phyloP scores from a whole-genome alignment of 169 alveolate genomes.

The Perkinsus chesapeaki region DNA sequence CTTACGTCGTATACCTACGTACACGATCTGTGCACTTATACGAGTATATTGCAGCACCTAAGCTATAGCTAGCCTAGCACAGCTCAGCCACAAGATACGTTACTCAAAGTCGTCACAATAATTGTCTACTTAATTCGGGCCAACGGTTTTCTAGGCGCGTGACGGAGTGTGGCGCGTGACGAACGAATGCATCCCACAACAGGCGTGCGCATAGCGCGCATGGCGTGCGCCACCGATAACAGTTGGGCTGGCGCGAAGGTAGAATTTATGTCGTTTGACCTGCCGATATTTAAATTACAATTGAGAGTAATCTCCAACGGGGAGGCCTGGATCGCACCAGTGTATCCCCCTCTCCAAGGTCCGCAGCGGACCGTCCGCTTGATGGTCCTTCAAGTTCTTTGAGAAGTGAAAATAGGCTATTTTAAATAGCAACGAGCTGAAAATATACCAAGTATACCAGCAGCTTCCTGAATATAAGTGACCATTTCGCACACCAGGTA shows the following conservation, averaged over 20 bases:
- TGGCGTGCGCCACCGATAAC: too few relatives aligned
- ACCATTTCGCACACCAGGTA: neutral
- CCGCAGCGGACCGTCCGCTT: too few relatives aligned
- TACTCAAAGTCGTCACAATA: too few relatives aligned
- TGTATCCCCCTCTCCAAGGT: neutral
- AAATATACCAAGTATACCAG: neutral
- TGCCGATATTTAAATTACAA: neutral
- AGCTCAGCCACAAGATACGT: too few relatives aligned
- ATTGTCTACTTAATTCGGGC: too few relatives aligned
- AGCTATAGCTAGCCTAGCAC: too few relatives aligned
- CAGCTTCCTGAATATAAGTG: neutral
- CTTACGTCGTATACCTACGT: neutral
- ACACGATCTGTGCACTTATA: neutral
- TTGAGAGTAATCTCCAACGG: neutral
- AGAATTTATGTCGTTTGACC: neutral
- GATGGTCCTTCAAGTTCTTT: neutral
- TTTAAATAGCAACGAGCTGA: conserved; percentile 5
- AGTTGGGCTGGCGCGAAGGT: neutral
- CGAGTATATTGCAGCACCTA: neutral
- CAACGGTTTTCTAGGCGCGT: too few relatives aligned
- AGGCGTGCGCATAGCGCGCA: too few relatives aligned
- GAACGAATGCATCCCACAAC: too few relatives aligned
- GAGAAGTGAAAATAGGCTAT: neutral
- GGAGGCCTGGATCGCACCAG: neutral
- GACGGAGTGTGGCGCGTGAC: too few relatives aligned